phyloP scores from a whole-genome alignment of 345 rosid genomes.

The Jatropha curcas region DNA sequence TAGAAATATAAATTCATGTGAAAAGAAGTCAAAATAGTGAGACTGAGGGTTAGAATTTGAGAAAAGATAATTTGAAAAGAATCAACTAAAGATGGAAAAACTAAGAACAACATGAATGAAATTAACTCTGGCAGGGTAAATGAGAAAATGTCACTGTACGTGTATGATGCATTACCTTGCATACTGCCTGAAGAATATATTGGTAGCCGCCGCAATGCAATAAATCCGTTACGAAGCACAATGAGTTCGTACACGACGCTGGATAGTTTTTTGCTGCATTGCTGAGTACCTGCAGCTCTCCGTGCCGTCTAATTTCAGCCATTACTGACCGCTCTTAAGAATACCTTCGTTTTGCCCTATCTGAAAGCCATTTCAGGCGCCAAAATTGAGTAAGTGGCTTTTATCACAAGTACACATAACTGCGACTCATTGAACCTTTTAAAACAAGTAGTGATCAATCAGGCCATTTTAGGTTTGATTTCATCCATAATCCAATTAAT shows the following conservation, averaged over 20 bases:
- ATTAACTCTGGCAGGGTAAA: neutral
- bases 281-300: constrained; percentile 76
- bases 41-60: constrained; percentile 3
- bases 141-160: neutral
- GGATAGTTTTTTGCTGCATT: constrained; percentile 83
- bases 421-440: neutral
- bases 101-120: neutral
- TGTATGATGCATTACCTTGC: constrained; percentile 52
- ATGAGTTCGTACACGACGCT: constrained; percentile 70
- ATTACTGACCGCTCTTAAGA: constrained; percentile 99
- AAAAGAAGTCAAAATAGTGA: constrained; percentile 6
- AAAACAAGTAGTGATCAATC: neutral
- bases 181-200: constrained; percentile 57
- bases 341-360: constrained; percentile 96
- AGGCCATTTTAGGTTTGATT: neutral
- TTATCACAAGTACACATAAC: neutral
- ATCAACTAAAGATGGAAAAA: neutral
- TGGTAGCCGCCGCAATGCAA: constrained; percentile 64
- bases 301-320: constrained; percentile 96
- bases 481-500: neutral
- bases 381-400: constrained; percentile 11
- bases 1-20: constrained; percentile 23
- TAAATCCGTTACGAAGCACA: constrained; percentile 65
- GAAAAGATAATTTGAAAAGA: neutral
- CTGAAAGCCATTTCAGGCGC: constrained; percentile 44